Conservation (phyloP, 192 early-diverging fungal genomes). For the Umbelopsis isabellina region DNA sequence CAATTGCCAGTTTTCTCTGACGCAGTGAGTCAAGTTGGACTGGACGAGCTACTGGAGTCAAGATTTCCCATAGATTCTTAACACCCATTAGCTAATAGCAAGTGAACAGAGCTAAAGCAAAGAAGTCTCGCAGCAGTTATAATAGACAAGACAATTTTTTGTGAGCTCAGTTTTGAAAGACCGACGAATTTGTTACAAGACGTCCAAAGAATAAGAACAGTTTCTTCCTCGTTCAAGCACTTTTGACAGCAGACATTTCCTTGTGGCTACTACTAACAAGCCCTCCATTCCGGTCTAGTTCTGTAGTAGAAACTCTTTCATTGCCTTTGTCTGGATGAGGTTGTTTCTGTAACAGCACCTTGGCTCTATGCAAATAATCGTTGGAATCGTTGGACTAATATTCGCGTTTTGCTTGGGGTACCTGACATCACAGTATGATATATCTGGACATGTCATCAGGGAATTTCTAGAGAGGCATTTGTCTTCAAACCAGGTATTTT, state of each 20-base stretch:
- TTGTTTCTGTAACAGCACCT: background rate
- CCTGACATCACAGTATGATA: constrained; percentile 15
- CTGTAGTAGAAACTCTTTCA: background rate
- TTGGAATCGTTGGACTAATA: constrained; percentile 14
- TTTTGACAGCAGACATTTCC: background rate
- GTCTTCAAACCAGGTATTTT: constrained; percentile 1
- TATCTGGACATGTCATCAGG: constrained; percentile 2
- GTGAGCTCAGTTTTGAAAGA: background rate
- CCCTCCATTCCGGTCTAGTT: no score
- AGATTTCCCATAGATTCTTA: constrained; percentile 88
- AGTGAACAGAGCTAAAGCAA: background rate
- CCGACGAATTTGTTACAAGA: background rate
- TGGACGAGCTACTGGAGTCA: constrained; percentile 78
- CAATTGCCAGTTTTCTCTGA: constrained; percentile 82
- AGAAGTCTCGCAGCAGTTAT: constrained; percentile 8
- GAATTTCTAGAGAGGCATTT: constrained; percentile 1
- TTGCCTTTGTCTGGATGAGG: constrained; percentile 9
- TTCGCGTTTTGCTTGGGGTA: constrained; percentile 19
- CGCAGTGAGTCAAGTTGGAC: constrained; percentile 79
- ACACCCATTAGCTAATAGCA: constrained; percentile 76
- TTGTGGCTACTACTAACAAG: background rate
- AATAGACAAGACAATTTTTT: no score
- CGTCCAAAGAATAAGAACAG: background rate
- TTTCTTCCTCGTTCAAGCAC: background rate
- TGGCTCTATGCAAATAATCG: constrained; percentile 23